Evolutionary conservation across 2,329 filamentous ascomycete species (phyloP).

Genomic region (Trichoderma lentiforme): DNA sequence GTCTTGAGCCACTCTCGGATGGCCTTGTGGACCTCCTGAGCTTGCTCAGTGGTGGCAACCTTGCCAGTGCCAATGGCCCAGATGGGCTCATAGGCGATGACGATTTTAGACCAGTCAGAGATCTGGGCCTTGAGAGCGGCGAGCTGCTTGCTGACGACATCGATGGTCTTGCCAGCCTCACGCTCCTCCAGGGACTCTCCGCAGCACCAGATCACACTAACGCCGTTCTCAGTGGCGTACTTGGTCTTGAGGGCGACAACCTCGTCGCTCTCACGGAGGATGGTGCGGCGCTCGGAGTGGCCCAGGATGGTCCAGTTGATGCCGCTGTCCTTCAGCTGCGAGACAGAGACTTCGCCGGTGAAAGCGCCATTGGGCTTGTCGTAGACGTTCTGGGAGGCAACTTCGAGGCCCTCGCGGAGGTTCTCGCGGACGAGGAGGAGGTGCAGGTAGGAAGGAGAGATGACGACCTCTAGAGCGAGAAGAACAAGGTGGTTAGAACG

Average conservation of each 20-base stretch:
- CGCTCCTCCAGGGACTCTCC: slow-evolving; percentile 94
- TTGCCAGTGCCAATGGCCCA: slow-evolving; percentile 95
- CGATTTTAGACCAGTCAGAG: slow-evolving; percentile 87
- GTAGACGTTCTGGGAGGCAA: slow-evolving; percentile 95
- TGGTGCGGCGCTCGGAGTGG: slow-evolving; percentile 90
- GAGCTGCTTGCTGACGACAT: slow-evolving; percentile 82
- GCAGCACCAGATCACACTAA: slow-evolving; percentile 94
- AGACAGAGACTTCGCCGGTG: slow-evolving; percentile 92
- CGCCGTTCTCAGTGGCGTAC: slow-evolving; percentile 78
- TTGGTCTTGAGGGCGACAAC: slow-evolving; percentile 93
- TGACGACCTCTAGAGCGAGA: slow-evolving; percentile 72
- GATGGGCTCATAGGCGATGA: slow-evolving; percentile 98
- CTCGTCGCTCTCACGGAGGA: slow-evolving; percentile 81
- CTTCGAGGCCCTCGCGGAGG: slow-evolving; percentile 71
- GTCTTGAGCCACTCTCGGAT: slow-evolving; percentile 81
- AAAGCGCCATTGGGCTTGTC: slow-evolving; percentile 96
- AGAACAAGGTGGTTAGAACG: not conserved
- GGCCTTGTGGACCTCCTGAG: slow-evolving; percentile 88
- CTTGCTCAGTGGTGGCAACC: slow-evolving; percentile 83
- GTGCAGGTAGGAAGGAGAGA: slow-evolving; percentile 88
- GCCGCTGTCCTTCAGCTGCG: slow-evolving; percentile 83
- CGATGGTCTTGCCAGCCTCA: slow-evolving; percentile 79
- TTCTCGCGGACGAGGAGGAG: slow-evolving; percentile 81
- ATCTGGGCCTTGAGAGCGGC: slow-evolving; percentile 73
- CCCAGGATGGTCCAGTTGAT: slow-evolving; percentile 90